Conservation (phyloP, 257 asterid species). For the Scutellaria barbata region DNA sequence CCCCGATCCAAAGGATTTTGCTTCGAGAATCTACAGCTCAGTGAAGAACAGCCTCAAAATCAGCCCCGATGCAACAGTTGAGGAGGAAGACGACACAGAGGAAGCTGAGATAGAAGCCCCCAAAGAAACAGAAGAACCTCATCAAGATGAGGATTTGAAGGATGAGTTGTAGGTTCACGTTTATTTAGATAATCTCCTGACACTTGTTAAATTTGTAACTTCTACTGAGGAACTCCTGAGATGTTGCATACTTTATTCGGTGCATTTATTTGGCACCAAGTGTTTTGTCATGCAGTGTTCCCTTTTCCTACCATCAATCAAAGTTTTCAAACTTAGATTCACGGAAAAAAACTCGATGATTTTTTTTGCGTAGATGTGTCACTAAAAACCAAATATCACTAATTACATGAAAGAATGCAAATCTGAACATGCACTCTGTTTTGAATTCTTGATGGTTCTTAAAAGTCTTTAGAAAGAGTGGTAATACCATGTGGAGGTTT, state of each 20-base stretch:
- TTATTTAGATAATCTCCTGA: constrained; percentile 1
- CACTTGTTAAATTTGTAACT: background rate
- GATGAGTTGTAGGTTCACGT: constrained; percentile 68
- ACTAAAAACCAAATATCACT: too few relatives aligned
- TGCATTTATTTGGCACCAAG: too few relatives aligned
- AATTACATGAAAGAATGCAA: too few relatives aligned
- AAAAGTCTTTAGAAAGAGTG: too few relatives aligned
- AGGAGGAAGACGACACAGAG: constrained; percentile 80
- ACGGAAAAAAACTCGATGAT: background rate
- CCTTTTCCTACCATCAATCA: background rate
- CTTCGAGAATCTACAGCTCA: constrained; percentile 68
- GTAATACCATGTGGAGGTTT: too few relatives aligned
- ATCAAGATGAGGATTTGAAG: constrained; percentile 48
- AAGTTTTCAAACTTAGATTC: background rate
- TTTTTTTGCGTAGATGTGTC: background rate
- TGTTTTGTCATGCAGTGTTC: too few relatives aligned
- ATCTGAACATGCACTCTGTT: too few relatives aligned
- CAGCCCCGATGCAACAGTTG: constrained; percentile 70
- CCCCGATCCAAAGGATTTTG: constrained; percentile 82
- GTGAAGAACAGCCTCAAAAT: constrained; percentile 73
- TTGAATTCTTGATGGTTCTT: too few relatives aligned
- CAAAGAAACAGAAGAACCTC: constrained; percentile 42
- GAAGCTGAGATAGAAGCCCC: constrained; percentile 55
- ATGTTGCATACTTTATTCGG: background rate
- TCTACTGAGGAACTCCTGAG: background rate